These are phyloP conservation scores for Biancaea sappan DNA, from an alignment of 306 rosid genomes.

Conservation along the genomic window DNA sequence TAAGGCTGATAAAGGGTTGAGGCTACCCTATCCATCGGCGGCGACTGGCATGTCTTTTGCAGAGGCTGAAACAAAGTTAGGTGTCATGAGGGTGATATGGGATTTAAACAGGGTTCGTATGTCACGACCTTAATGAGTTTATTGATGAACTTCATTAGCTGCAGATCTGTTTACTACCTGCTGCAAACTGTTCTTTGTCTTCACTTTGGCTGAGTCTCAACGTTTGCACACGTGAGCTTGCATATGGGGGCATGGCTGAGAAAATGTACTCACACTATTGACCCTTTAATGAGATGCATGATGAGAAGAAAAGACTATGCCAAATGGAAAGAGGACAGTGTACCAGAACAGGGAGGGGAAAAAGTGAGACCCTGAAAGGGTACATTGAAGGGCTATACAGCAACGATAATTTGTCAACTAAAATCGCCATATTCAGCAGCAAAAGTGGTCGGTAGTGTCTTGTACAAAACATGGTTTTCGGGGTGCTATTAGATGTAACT, in stretches of 20 bases:
- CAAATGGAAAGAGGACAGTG: background rate
- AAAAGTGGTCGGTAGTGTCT: background rate
- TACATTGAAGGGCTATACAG: background rate
- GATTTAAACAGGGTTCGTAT: constrained; percentile 47
- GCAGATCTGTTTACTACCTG: background rate
- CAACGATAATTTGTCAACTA: background rate
- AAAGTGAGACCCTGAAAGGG: background rate
- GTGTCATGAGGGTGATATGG: constrained; percentile 76
- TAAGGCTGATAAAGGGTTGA: constrained; percentile 49
- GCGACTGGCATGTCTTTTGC: constrained; percentile 62
- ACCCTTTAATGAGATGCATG: background rate
- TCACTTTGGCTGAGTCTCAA: constrained; percentile 18
- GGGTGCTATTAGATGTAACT: too few species aligned
- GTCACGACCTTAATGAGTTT: constrained; percentile 41
- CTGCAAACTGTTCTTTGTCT: background rate
- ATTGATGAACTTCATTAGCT: background rate
- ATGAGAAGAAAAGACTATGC: background rate
- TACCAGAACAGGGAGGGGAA: background rate
- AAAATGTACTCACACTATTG: background rate
- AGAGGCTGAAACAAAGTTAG: constrained; percentile 65
- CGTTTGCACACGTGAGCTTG: background rate
- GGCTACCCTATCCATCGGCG: constrained; percentile 61
- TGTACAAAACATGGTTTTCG: background rate
- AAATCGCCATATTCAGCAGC: background rate
- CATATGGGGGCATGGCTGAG: background rate